Evolutionary conservation across 768 basidiomycete species (phyloP).

Genomic region (Mycena rebaudengoi): DNA sequence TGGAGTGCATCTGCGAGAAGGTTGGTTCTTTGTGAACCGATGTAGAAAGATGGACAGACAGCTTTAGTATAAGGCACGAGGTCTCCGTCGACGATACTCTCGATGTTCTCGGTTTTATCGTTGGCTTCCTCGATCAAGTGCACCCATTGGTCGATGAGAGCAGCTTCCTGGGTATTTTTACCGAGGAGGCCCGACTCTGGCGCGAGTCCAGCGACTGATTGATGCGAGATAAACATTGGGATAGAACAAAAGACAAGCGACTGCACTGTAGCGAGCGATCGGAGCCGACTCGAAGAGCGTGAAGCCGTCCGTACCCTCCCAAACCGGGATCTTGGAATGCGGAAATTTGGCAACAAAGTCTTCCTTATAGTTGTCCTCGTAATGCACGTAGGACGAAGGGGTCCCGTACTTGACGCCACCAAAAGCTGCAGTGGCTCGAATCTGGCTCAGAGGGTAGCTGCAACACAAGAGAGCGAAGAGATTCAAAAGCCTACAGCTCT

Average conservation of each 20-base stretch:
- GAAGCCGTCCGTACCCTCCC: slow-evolving; percentile 80
- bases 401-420: slow-evolving; percentile 65
- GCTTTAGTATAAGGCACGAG: slow-evolving; percentile 83
- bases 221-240: no score
- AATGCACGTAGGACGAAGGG: slow-evolving; percentile 63
- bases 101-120: slow-evolving; percentile 43
- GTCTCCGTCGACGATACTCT: slow-evolving; percentile 51
- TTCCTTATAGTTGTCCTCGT: slow-evolving; percentile 72
- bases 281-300: slow-evolving; percentile 79
- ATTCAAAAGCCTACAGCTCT: slow-evolving; percentile 5
- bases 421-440: slow-evolving; percentile 66
- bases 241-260: neutral
- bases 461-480: neutral
- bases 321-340: slow-evolving; percentile 84
- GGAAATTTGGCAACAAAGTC: slow-evolving; percentile 81
- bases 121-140: slow-evolving; percentile 80
- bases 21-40: no score
- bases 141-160: slow-evolving; percentile 86
- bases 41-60: no score
- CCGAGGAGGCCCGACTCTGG: slow-evolving; percentile 86
- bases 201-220: slow-evolving; percentile 74
- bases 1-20: slow-evolving; percentile 61
- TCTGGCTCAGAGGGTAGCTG: slow-evolving; percentile 36
- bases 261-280: slow-evolving; percentile 85
- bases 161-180: slow-evolving; percentile 66